phyloP scores from a whole-genome alignment of 2,329 filamentous ascomycete species.

The Bipolaris gigantea region DNA sequence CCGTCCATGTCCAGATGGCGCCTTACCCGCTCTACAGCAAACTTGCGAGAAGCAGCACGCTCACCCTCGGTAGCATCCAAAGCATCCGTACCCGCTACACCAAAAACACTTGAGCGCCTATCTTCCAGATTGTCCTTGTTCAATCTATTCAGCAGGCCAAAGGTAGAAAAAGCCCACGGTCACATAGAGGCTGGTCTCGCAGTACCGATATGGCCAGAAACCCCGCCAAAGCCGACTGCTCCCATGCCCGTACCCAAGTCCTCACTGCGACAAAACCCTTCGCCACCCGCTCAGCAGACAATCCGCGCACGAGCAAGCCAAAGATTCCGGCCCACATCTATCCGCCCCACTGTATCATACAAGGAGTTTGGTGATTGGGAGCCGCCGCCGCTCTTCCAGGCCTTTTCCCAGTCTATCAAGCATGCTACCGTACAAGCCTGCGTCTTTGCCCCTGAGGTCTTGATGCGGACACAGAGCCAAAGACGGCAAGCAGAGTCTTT shows the following conservation, averaged over 20 bases:
- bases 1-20: constrained; percentile 40
- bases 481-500: constrained; percentile 53
- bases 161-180: constrained; percentile 52
- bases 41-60: constrained; percentile 29
- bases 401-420: constrained; percentile 80
- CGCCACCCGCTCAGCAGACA: constrained; percentile 33
- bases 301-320: constrained; percentile 38
- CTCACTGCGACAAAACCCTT: constrained; percentile 34
- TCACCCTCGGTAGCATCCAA: constrained; percentile 12
- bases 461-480: constrained; percentile 62
- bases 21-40: constrained; percentile 38
- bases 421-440: constrained; percentile 71
- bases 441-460: constrained; percentile 67
- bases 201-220: constrained; percentile 39
- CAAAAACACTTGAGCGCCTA: constrained; percentile 36
- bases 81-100: constrained; percentile 14
- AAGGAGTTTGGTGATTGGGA: constrained; percentile 47
- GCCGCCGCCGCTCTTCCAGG: constrained; percentile 77
- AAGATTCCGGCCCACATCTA: constrained; percentile 37
- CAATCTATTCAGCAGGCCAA: constrained; percentile 54
- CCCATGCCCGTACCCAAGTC: constrained; percentile 31
- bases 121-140: constrained; percentile 54
- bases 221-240: constrained; percentile 27
- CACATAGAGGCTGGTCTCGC: constrained; percentile 50
- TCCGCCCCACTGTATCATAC: constrained; percentile 24